phyloP scores from a whole-genome alignment of 2,329 filamentous ascomycete genomes.

The Pyrenophora graminea region DNA sequence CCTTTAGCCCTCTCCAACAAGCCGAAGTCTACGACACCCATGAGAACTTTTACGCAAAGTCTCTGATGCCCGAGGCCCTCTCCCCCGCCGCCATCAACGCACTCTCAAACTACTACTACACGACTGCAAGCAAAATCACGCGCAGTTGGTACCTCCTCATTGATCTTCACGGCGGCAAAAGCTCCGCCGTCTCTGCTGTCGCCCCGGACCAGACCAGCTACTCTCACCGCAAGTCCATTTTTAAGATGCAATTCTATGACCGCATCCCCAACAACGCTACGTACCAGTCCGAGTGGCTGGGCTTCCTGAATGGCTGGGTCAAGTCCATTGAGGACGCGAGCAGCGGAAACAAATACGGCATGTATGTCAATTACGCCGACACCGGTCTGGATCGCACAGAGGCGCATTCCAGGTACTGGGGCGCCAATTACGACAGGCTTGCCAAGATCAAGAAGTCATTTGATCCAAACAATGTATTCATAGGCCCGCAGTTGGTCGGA shows the following conservation, averaged over 20 bases:
- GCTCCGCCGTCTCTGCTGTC: conserved; percentile 16
- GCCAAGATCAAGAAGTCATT: conserved; percentile 39
- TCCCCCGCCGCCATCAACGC: conserved; percentile 21
- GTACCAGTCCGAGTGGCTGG: conserved; percentile 43
- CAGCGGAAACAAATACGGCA: conserved; percentile 43
- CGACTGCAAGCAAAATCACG: conserved; percentile 17
- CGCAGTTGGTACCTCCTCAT: conserved; percentile 34
- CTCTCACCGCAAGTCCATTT: conserved; percentile 32
- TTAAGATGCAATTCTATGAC: conserved; percentile 37
- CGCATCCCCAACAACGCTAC: conserved; percentile 13
- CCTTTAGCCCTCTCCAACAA: conserved; percentile 26
- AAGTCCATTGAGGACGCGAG: conserved; percentile 34
- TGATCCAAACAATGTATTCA: conserved; percentile 40
- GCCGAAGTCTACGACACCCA: conserved; percentile 28
- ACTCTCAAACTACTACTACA: conserved; percentile 30
- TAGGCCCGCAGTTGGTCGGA: conserved; percentile 33
- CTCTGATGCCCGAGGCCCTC: conserved; percentile 30
- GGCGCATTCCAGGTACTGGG: conserved; percentile 54
- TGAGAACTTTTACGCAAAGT: conserved; percentile 38
- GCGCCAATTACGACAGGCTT: conserved; percentile 38
- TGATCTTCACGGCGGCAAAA: conserved; percentile 32
- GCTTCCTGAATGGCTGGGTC: conserved; percentile 48
- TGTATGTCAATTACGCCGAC: conserved; percentile 59
- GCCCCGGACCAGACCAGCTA: conserved; percentile 24
- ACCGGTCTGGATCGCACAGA: conserved; percentile 48